A percentile compares a stretch with the other conserved stretches of the same genome.
These are phyloP conservation scores for Ogataea trehaloabstinens DNA, from an alignment of 805 yeast species.

Conservation along the genomic window DNA sequence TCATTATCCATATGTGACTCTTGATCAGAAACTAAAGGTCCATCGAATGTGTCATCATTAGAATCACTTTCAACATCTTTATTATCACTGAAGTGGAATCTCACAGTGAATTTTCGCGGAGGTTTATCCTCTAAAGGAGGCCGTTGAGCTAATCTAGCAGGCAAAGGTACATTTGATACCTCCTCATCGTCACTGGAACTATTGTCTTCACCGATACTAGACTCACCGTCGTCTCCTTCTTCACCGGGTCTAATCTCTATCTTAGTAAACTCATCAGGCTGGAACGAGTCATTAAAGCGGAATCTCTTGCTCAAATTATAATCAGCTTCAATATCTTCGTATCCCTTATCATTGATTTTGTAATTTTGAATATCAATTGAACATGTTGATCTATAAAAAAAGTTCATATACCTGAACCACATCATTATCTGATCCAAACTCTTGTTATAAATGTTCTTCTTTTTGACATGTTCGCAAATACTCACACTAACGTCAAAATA, in stretches of 20 bases:
- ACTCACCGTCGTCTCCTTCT: constrained; percentile 12
- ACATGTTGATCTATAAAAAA: constrained; percentile 47
- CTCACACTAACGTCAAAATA: constrained; percentile 26
- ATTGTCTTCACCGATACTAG: constrained; percentile 1
- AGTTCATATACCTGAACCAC: constrained; percentile 34
- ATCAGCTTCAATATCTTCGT: constrained; percentile 37
- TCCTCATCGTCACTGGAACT: constrained; percentile 1
- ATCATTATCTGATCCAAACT: constrained; percentile 21
- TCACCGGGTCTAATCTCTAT: constrained; percentile 27
- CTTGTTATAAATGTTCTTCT: constrained; percentile 13
- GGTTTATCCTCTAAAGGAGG: constrained; percentile 32
- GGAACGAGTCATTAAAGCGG: constrained; percentile 25
- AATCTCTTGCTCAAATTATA: constrained; percentile 29
- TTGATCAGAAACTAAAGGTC: no score
- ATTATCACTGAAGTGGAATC: constrained; percentile 21
- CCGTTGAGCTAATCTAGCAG: constrained; percentile 21
- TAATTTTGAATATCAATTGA: constrained; percentile 47
- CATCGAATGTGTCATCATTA: constrained; percentile 3
- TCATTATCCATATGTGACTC: background rate
- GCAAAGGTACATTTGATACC: constrained; percentile 7
- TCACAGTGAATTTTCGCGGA: constrained; percentile 29
- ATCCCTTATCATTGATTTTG: constrained; percentile 40
- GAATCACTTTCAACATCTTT: constrained; percentile 14
- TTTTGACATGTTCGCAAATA: constrained; percentile 16
- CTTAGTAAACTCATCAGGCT: constrained; percentile 20